Percentiles rank a stretch among this genome's conserved stretches.
phyloP scores from a whole-genome alignment of 148 eudicot genomes.

The Camellia lanceoleosa region DNA sequence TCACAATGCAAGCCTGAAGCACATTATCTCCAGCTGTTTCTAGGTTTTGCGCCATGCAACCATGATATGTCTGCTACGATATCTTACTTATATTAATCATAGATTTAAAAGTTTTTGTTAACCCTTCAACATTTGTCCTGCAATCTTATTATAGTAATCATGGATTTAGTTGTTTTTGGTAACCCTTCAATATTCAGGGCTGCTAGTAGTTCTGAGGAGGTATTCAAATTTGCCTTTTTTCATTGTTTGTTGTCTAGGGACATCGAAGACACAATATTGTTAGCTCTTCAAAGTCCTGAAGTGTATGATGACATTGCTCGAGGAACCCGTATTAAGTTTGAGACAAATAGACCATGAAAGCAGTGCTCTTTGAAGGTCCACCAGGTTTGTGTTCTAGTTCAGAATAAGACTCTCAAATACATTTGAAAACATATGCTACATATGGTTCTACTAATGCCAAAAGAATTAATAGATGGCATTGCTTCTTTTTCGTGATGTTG shows the following conservation, averaged over 20 bases:
- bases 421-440: neutral
- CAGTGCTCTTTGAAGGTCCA: slow-evolving; percentile 97
- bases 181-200: neutral
- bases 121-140: neutral
- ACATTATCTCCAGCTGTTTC: neutral
- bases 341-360: slow-evolving; percentile 92
- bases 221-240: neutral
- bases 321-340: slow-evolving; percentile 88
- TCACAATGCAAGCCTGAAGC: neutral
- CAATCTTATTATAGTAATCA: neutral
- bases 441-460: neutral
- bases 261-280: slow-evolving; percentile 77
- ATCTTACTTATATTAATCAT: neutral
- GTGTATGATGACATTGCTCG: slow-evolving; percentile 96
- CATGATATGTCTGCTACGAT: neutral
- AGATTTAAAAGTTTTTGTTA: neutral
- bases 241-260: slow-evolving; percentile 41
- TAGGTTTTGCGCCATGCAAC: neutral
- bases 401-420: neutral
- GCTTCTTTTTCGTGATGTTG: neutral
- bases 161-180: neutral
- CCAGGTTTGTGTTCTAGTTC: slow-evolving; percentile 60
- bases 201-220: neutral
- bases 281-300: slow-evolving; percentile 91
- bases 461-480: neutral